These are phyloP conservation scores for Nepenthes gracilis DNA, from an alignment of 148 eudicot genomes.

Conservation along the genomic window DNA sequence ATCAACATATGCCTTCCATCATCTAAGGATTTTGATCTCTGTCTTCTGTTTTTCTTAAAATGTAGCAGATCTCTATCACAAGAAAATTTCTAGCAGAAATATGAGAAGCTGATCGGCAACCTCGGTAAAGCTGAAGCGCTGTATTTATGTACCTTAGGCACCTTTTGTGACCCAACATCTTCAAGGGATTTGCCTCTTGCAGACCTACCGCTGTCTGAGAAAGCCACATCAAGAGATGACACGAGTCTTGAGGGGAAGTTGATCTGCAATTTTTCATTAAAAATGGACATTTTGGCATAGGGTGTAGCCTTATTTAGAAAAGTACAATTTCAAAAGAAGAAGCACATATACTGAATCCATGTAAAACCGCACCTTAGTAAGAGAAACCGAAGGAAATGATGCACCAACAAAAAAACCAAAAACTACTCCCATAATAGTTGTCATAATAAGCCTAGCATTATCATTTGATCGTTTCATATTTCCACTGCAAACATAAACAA, in stretches of 20 bases:
- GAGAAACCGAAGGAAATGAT: slow-evolving; percentile 52
- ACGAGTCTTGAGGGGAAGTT: slow-evolving; percentile 38
- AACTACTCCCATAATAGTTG: slow-evolving; percentile 51
- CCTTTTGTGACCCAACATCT: slow-evolving; percentile 29
- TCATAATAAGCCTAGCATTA: slow-evolving; percentile 33
- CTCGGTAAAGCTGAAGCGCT: not conserved
- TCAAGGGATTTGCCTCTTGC: slow-evolving; percentile 34
- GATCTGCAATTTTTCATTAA: slow-evolving; percentile 28
- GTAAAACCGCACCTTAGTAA: slow-evolving; percentile 34
- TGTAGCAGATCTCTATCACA: no score
- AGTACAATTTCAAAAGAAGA: slow-evolving; percentile 3
- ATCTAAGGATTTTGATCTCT: no score
- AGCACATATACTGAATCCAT: not conserved
- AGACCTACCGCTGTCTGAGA: slow-evolving; percentile 14
- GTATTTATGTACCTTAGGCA: slow-evolving; percentile 8
- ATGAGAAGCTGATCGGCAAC: not conserved
- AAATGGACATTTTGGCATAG: no score
- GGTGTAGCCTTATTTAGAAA: no score
- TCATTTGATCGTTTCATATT: slow-evolving; percentile 38
- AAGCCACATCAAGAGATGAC: slow-evolving; percentile 34
- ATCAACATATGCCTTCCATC: no score
- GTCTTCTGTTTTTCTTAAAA: no score
- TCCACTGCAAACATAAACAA: slow-evolving; percentile 28
- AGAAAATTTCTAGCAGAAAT: not conserved
- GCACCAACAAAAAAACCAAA: slow-evolving; percentile 60